Base-by-base conservation (phyloP, 768 basidiomycete genomes). In the Tephrocybe sp. region DNA sequence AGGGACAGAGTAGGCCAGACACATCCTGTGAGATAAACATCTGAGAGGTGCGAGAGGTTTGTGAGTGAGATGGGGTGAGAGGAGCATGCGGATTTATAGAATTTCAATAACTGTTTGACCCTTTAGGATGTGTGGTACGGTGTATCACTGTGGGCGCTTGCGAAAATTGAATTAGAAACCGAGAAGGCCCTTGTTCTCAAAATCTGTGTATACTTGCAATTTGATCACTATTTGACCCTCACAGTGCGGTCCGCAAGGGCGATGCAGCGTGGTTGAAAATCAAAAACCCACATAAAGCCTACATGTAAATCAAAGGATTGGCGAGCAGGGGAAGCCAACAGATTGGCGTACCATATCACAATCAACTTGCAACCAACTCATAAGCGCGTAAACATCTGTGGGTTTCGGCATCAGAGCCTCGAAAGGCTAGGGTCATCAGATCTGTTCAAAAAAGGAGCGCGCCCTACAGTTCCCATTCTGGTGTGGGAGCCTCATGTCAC, bases 401-500 rank as follows among this genome's bases (percentile, higher is more conserved):
- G 30, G 11, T 39, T 28, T 33, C 32, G 6, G 39, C 32, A 40
- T 45, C 24, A 51, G 32, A 39, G 26, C 40, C 10, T 20, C 34
- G 34, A 36, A 36, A 14, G 37, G 17, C 17, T 20, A 17, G 17
- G 15, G 8, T 3, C 9, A 28, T 15, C 17, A 36, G 14, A 10
- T 33, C 15, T 23, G 20, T 7, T 37, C 45, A 30, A 20, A 37
- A 26, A 47, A 15, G 18, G 41, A 42, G 36, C 2, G 25, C 25
- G n/a, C 51, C 42, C 32, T 25, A 48, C n/a, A 44, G 21, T 30
- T 32, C 41, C 41, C 24, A 33, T 20, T 33, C 41, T 5, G 42
- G 42, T 41, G 50, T 46, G 48, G 6, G 47, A 56, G 51, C 55
- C 50, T 56, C 55, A 48, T 52, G 51, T 30, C 33, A 17, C 30